phyloP scores from a whole-genome alignment of 2,329 filamentous ascomycete species.

The Colletotrichum orbiculare region DNA sequence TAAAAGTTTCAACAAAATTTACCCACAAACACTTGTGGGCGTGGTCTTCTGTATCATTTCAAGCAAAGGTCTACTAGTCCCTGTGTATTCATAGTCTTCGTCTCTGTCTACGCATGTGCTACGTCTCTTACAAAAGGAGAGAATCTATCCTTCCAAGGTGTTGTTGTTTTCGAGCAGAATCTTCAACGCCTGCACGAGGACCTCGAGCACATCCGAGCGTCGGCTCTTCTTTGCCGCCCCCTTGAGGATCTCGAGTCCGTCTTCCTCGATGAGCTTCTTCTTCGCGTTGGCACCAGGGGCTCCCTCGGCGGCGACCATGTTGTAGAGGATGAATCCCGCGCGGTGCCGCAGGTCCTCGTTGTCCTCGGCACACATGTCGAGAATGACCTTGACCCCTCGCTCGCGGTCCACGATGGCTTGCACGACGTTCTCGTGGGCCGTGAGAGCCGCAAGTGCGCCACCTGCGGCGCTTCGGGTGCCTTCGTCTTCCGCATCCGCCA shows the following conservation, averaged over 20 bases:
- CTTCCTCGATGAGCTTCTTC: slow-evolving; percentile 69
- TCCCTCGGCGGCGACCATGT: slow-evolving; percentile 75
- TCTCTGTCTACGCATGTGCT: slow-evolving; percentile 27
- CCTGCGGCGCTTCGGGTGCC: slow-evolving; percentile 86
- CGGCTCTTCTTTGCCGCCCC: slow-evolving; percentile 75
- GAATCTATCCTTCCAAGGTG: slow-evolving; percentile 26
- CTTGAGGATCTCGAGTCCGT: slow-evolving; percentile 76
- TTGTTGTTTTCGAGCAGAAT: slow-evolving; percentile 61
- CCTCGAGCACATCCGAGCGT: slow-evolving; percentile 75
- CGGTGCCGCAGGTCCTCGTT: slow-evolving; percentile 75
- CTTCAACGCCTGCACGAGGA: slow-evolving; percentile 80
- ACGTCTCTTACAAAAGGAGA: slow-evolving; percentile 14
- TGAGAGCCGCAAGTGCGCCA: slow-evolving; percentile 87
- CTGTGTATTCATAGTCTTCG: slow-evolving; percentile 11
- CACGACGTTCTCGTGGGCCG: slow-evolving; percentile 80
- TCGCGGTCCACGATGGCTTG: slow-evolving; percentile 76
- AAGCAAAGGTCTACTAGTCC: slow-evolving; percentile 1
- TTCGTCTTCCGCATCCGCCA: slow-evolving; percentile 86
- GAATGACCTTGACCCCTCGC: slow-evolving; percentile 78
- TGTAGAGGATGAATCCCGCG: slow-evolving; percentile 80
- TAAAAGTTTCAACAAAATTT: slow-evolving; percentile 11
- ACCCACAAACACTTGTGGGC: neutral
- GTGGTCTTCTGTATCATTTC: neutral
- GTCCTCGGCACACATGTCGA: slow-evolving; percentile 82
- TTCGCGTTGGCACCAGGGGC: slow-evolving; percentile 71